phyloP scores from a whole-genome alignment of 140 eudicot species.

The Senecio squalidus region DNA sequence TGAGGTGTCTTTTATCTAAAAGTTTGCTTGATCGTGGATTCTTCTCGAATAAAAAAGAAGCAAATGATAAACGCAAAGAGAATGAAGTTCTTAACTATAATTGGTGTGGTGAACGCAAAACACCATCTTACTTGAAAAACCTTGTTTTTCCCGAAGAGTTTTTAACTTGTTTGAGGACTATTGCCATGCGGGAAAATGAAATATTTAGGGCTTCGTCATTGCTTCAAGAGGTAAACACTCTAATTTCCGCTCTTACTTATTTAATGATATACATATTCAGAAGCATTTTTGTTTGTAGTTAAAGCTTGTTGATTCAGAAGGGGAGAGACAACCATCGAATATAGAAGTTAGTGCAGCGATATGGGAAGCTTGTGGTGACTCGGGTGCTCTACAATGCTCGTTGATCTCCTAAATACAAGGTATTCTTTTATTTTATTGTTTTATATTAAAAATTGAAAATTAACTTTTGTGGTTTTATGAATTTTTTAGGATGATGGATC shows the following conservation, averaged over 20 bases:
- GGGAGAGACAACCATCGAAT: too few species aligned
- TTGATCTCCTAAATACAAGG: too few species aligned
- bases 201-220: slow-evolving; percentile 60
- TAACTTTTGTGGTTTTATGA: slow-evolving; percentile 1
- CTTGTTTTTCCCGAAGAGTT: slow-evolving; percentile 86
- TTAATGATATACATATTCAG: neutral
- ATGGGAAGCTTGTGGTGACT: too few species aligned
- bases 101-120: slow-evolving; percentile 87
- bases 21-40: slow-evolving; percentile 66
- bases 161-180: slow-evolving; percentile 76
- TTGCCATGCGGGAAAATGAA: slow-evolving; percentile 84
- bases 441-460: too few species aligned
- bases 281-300: too few species aligned
- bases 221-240: too few species aligned
- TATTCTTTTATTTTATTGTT: too few species aligned
- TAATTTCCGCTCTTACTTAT: too few species aligned
- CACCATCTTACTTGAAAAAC: slow-evolving; percentile 60
- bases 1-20: too few species aligned
- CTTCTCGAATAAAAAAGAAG: slow-evolving; percentile 39
- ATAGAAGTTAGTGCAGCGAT: too few species aligned
- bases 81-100: slow-evolving; percentile 43
- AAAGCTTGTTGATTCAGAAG: too few species aligned
- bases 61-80: slow-evolving; percentile 11
- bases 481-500: too few species aligned
- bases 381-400: slow-evolving; percentile 79